These are phyloP conservation scores for Suhomyces prunicola DNA, from an alignment of 805 yeast species.

Conservation along the genomic window DNA sequence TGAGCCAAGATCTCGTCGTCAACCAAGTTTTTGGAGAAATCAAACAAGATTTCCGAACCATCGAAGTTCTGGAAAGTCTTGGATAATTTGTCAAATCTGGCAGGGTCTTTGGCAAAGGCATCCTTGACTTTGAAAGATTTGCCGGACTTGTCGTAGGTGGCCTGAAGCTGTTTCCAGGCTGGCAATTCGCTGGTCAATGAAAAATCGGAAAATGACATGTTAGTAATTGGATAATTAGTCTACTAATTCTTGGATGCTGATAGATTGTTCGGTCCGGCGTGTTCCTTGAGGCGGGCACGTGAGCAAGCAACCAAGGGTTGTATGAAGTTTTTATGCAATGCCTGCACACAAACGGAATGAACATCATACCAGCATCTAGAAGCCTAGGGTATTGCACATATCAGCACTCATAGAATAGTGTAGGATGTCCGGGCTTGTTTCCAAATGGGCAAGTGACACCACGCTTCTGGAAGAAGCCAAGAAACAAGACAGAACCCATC, in stretches of 20 bases:
- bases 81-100: constrained; percentile 73
- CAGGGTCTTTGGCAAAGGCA: constrained; percentile 71
- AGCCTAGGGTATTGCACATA: no score
- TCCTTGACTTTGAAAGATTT: constrained; percentile 69
- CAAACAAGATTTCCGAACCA: constrained; percentile 85
- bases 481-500: constrained; percentile 15
- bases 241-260: no score
- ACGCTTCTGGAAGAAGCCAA: constrained; percentile 23
- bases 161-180: constrained; percentile 79
- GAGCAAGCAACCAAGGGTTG: background rate
- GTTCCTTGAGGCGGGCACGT: background rate
- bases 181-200: constrained; percentile 69
- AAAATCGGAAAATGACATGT: constrained; percentile 30
- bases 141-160: constrained; percentile 66
- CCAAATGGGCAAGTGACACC: constrained; percentile 38
- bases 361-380: background rate
- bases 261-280: constrained; percentile 1
- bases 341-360: background rate
- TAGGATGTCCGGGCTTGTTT: constrained; percentile 20
- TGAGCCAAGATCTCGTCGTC: constrained; percentile 73
- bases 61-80: constrained; percentile 80
- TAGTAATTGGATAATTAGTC: background rate
- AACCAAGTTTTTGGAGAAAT: constrained; percentile 91
- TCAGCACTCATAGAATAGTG: no score
- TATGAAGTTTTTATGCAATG: no score